phyloP scores from a whole-genome alignment of 345 rosid species.

The Linum trigynum region DNA sequence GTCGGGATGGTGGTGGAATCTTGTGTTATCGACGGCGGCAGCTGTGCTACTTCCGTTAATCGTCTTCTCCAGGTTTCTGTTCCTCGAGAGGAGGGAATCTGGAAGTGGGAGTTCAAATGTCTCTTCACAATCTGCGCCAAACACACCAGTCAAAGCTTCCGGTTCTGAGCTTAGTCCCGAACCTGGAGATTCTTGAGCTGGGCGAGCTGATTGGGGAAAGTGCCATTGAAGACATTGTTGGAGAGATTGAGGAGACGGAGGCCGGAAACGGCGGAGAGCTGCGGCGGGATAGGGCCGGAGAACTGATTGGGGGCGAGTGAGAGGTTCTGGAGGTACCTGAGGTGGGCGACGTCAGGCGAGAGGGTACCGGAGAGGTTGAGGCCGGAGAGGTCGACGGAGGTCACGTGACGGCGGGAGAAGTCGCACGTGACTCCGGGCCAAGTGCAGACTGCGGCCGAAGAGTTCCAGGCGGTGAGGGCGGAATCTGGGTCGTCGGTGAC shows the following conservation, averaged over 20 bases:
- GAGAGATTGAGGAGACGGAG: slow-evolving; percentile 69
- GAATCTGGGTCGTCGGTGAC: slow-evolving; percentile 45
- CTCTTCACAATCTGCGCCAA: too few species aligned
- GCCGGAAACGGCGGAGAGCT: slow-evolving; percentile 42
- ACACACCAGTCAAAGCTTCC: too few species aligned
- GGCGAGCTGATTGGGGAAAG: slow-evolving; percentile 56
- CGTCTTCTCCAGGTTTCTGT: too few species aligned
- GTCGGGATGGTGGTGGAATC: too few species aligned
- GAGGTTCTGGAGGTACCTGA: slow-evolving; percentile 51
- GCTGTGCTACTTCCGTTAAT: too few species aligned
- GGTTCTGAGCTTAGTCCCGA: too few species aligned
- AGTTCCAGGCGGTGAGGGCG: slow-evolving; percentile 60
- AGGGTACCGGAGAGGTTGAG: slow-evolving; percentile 65
- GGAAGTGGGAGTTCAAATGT: too few species aligned
- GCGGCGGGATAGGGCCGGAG: slow-evolving; percentile 60
- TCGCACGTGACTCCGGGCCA: slow-evolving; percentile 75
- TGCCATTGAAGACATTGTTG: slow-evolving; percentile 62
- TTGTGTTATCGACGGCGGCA: too few species aligned
- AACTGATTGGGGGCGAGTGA: slow-evolving; percentile 48
- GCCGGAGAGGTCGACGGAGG: slow-evolving; percentile 49
- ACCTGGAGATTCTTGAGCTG: slow-evolving; percentile 50
- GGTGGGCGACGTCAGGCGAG: slow-evolving; percentile 47
- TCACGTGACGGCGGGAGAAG: slow-evolving; percentile 45
- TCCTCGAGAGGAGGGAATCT: too few species aligned
- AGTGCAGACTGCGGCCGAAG: slow-evolving; percentile 37